These are phyloP conservation scores for Chaetomiaceae sp. DNA, from an alignment of 2,329 filamentous ascomycete species.

Conservation along the genomic window DNA sequence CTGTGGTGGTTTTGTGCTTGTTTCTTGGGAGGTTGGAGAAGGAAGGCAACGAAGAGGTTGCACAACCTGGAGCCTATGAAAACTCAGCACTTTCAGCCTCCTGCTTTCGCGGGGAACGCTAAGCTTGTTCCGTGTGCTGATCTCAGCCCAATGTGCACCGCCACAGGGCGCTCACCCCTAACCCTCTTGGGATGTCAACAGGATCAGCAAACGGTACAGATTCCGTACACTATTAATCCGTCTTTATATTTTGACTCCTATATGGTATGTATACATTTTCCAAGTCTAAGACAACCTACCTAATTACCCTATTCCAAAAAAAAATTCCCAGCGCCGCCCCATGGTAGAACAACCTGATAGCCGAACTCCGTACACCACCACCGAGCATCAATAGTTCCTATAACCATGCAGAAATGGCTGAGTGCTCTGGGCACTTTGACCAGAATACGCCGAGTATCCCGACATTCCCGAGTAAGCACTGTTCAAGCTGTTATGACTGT, in stretches of 20 bases:
- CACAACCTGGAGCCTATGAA: constrained; percentile 19
- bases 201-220: too few species aligned
- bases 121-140: constrained; percentile 2
- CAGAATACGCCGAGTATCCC: constrained; percentile 5
- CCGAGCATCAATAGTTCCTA: not conserved
- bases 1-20: constrained; percentile 11
- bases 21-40: constrained; percentile 15
- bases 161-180: not conserved
- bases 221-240: too few species aligned
- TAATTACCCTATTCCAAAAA: not conserved
- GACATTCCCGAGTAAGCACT: constrained; percentile 7
- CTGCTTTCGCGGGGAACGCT: constrained; percentile 9
- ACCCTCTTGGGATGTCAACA: not conserved
- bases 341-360: too few species aligned
- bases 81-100: constrained; percentile 24
- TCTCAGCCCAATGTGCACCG: constrained; percentile 2
- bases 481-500: constrained; percentile 18
- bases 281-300: too few species aligned
- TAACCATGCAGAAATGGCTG: constrained; percentile 14
- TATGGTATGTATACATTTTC: too few species aligned
- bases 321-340: not conserved
- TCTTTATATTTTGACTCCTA: too few species aligned
- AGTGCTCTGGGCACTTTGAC: constrained; percentile 14
- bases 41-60: constrained; percentile 8
- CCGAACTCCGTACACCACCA: too few species aligned